These are phyloP conservation scores for Jamesozyma jinghongensis DNA, from an alignment of 805 yeast species.

Conservation along the genomic window DNA sequence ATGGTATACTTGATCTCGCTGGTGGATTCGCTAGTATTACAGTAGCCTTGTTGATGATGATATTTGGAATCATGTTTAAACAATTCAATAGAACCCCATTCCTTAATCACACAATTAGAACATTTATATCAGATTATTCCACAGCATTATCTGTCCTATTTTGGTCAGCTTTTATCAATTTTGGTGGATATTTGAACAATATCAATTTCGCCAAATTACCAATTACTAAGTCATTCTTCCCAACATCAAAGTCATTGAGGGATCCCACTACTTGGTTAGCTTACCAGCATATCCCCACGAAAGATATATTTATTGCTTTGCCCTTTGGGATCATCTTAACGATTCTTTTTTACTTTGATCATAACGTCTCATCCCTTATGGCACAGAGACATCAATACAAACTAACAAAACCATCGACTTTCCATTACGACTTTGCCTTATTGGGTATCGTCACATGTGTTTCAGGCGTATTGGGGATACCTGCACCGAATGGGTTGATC, in stretches of 20 bases:
- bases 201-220: slow-evolving; percentile 58
- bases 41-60: slow-evolving; percentile 63
- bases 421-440: slow-evolving; percentile 85
- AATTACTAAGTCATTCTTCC: slow-evolving; percentile 60
- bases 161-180: slow-evolving; percentile 88
- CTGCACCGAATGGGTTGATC: slow-evolving; percentile 92
- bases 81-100: slow-evolving; percentile 42
- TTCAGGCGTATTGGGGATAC: slow-evolving; percentile 81
- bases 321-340: slow-evolving; percentile 89
- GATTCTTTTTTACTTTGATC: slow-evolving; percentile 84
- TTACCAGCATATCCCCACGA: slow-evolving; percentile 39
- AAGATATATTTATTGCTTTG: slow-evolving; percentile 76
- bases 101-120: slow-evolving; percentile 51
- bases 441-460: slow-evolving; percentile 82
- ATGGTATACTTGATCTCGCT: not conserved
- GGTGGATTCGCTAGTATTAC: slow-evolving; percentile 66
- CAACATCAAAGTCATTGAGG: slow-evolving; percentile 40
- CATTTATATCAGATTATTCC: slow-evolving; percentile 75
- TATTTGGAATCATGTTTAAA: slow-evolving; percentile 68
- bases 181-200: slow-evolving; percentile 64
- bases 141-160: slow-evolving; percentile 77
- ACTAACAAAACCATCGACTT: slow-evolving; percentile 74
- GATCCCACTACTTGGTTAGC: slow-evolving; percentile 33
- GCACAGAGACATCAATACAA: slow-evolving; percentile 81
- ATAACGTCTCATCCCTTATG: slow-evolving; percentile 87